These are phyloP conservation scores for Sporobolus alterniflorus DNA, from an alignment of 202 grass and related monocot species.

Conservation along the genomic window DNA sequence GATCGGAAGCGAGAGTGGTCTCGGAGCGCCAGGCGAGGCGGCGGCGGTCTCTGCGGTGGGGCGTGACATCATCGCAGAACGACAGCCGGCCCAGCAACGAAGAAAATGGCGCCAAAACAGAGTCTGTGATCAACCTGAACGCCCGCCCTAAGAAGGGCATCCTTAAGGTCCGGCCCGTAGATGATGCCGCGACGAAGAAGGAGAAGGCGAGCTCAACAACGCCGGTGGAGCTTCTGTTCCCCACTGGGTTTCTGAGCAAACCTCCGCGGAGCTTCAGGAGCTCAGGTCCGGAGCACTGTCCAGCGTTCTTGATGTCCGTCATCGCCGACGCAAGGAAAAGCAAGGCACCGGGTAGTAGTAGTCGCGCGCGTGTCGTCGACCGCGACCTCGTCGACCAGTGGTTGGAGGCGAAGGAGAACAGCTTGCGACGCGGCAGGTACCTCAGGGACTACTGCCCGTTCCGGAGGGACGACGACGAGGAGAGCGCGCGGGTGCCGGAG, in stretches of 20 bases:
- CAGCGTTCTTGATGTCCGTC: background rate
- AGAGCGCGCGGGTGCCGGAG: background rate
- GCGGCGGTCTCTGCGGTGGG: no score
- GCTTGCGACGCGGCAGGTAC: constrained; percentile 8
- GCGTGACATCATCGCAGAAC: no score
- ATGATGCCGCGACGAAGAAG: no score
- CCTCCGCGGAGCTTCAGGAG: background rate
- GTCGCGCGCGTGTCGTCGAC: no score
- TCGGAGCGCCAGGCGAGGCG: no score
- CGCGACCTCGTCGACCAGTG: background rate
- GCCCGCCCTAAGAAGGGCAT: no score
- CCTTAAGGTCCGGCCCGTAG: no score
- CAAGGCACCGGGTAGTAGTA: no score
- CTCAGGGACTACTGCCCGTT: constrained; percentile 31
- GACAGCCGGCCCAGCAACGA: no score
- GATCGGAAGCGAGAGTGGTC: no score
- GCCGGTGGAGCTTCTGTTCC: background rate
- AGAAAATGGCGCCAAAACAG: no score
- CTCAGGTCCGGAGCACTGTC: background rate
- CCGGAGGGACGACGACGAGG: constrained; percentile 5
- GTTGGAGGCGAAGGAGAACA: background rate
- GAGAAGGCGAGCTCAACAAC: background rate
- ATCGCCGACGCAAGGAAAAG: background rate
- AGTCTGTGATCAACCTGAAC: no score
- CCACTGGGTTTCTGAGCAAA: background rate